phyloP scores from a whole-genome alignment of 2,329 filamentous ascomycete species.

The Penicillium sp. region DNA sequence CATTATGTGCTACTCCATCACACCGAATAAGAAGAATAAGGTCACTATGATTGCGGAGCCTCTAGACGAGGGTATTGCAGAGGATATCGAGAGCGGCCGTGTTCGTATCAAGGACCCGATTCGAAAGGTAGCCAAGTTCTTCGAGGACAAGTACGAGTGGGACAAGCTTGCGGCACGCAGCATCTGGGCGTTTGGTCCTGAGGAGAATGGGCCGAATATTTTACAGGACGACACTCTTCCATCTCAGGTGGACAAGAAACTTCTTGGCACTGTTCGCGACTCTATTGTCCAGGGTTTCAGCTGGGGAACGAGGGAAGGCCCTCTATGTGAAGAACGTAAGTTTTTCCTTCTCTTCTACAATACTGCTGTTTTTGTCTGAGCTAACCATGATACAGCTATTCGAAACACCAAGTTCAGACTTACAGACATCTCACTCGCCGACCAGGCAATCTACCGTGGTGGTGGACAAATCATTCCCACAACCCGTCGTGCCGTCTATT shows the following conservation, averaged over 20 bases:
- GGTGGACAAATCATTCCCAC: conserved; percentile 98
- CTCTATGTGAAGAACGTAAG: conserved; percentile 94
- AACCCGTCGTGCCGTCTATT: conserved; percentile 86
- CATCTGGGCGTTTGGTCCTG: conserved; percentile 97
- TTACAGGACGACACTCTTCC: conserved; percentile 94
- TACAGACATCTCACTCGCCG: conserved; percentile 80
- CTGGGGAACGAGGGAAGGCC: conserved; percentile 93
- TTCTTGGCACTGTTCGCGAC: conserved; percentile 81
- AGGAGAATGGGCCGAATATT: conserved; percentile 92
- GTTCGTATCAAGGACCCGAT: conserved; percentile 92
- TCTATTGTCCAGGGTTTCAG: conserved; percentile 93
- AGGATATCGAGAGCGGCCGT: conserved; percentile 85
- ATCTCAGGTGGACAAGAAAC: conserved; percentile 89
- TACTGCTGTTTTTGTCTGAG: background rate
- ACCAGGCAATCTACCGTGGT: conserved; percentile 89
- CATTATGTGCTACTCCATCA: conserved; percentile 96
- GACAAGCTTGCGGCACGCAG: conserved; percentile 89
- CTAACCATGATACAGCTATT: conserved; percentile 60
- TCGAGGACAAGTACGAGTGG: conserved; percentile 96
- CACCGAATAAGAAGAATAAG: conserved; percentile 99
- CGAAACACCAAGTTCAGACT: conserved; percentile 97
- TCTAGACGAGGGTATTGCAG: conserved; percentile 87
- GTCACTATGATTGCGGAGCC: conserved; percentile 98
- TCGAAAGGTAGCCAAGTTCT: conserved; percentile 91
- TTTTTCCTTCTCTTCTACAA: conserved; percentile 26